Evolutionary conservation across 768 basidiomycete species (phyloP).

Genomic region (Chiua virens): DNA sequence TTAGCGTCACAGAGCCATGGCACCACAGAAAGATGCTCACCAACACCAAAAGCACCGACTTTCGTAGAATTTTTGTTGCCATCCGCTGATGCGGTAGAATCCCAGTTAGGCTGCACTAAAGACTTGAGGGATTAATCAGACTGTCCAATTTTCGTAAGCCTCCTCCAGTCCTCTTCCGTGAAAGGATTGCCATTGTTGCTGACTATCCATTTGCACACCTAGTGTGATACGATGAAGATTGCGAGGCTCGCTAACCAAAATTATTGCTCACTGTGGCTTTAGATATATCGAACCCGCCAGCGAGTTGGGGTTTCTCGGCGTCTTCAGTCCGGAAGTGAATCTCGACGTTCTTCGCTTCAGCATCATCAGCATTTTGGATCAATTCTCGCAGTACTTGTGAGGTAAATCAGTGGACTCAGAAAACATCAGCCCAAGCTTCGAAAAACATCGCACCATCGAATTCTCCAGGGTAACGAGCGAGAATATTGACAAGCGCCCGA

Average conservation of each 20-base stretch:
- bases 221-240: not conserved
- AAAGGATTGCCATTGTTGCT: constrained; percentile 7
- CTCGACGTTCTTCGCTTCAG: constrained; percentile 33
- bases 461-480: constrained; percentile 14
- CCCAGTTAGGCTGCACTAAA: not conserved
- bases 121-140: not conserved
- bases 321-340: constrained; percentile 36
- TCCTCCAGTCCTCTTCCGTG: constrained; percentile 7
- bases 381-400: too few species aligned
- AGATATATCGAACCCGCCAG: not conserved
- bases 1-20: not conserved
- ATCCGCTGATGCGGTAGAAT: not conserved
- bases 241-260: not conserved
- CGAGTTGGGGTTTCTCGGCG: not conserved
- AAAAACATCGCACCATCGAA: not conserved
- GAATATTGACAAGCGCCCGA: constrained; percentile 15
- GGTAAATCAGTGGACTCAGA: not conserved
- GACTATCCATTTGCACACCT: constrained; percentile 15
- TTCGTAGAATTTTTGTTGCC: constrained; percentile 12
- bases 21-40: not conserved
- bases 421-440: not conserved
- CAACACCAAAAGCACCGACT: constrained; percentile 19
- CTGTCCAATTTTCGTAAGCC: constrained; percentile 17
- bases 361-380: constrained; percentile 59
- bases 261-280: not conserved